A percentile compares a stretch with the other conserved stretches of the same genome.
These are phyloP conservation scores for Nigrospora oryzae DNA, from an alignment of 2,329 filamentous ascomycete species.

Conservation along the genomic window DNA sequence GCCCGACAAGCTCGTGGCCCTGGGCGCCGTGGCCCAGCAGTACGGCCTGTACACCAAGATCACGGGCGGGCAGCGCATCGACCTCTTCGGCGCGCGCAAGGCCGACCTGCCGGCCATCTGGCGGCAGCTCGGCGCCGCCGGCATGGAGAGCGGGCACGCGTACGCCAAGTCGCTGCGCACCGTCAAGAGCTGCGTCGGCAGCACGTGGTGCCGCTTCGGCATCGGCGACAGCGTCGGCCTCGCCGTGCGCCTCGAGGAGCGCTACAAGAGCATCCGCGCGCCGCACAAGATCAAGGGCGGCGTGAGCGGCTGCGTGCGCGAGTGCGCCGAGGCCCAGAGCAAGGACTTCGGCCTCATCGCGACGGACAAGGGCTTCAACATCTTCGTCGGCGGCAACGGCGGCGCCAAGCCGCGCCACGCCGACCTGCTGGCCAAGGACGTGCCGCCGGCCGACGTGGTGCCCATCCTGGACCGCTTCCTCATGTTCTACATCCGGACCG, in stretches of 20 bases:
- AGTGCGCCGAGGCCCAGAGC: slow-evolving; percentile 86
- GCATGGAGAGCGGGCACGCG: slow-evolving; percentile 84
- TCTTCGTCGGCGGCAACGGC: slow-evolving; percentile 85
- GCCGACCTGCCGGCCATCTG: slow-evolving; percentile 79
- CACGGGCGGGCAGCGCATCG: slow-evolving; percentile 84
- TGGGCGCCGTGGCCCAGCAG: slow-evolving; percentile 77
- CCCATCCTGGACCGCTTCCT: slow-evolving; percentile 82
- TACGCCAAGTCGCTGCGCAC: slow-evolving; percentile 85
- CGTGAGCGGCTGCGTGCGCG: slow-evolving; percentile 83
- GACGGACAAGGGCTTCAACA: slow-evolving; percentile 88
- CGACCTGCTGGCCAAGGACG: slow-evolving; percentile 78
- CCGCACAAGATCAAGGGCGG: slow-evolving; percentile 91
- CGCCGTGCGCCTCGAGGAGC: slow-evolving; percentile 78
- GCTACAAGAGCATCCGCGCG: slow-evolving; percentile 83
- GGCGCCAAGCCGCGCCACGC: slow-evolving; percentile 77
- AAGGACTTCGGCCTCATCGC: slow-evolving; percentile 93
- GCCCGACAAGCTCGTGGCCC: slow-evolving; percentile 73
- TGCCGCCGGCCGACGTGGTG: slow-evolving; percentile 72
- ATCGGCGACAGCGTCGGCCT: slow-evolving; percentile 87
- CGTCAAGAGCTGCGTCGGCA: slow-evolving; percentile 87
- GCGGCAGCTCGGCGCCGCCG: slow-evolving; percentile 70
- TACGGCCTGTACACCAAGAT: slow-evolving; percentile 86
- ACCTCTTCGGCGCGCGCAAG: slow-evolving; percentile 87
- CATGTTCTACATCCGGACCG: slow-evolving; percentile 89
- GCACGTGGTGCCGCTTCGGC: slow-evolving; percentile 84